These are phyloP conservation scores for Hericium alpestre DNA, from an alignment of 768 basidiomycete genomes.

Conservation along the genomic window DNA sequence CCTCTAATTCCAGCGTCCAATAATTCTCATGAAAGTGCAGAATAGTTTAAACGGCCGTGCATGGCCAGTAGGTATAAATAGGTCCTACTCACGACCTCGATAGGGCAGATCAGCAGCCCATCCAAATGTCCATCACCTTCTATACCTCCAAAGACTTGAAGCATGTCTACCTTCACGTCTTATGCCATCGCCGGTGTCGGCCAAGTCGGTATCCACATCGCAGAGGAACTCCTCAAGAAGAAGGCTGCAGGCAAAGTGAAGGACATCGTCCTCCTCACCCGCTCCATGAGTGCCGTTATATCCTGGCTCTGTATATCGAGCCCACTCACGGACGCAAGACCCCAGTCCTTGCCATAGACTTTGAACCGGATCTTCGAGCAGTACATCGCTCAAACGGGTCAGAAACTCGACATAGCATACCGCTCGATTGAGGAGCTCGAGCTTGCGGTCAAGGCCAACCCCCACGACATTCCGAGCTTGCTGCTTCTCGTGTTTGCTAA, in stretches of 20 bases:
- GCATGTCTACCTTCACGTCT: neutral
- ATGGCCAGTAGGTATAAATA: no score
- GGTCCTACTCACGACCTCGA: no score
- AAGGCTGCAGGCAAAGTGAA: neutral
- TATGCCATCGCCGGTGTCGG: conserved; percentile 3
- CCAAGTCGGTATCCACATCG: conserved; percentile 1
- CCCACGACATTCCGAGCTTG: neutral
- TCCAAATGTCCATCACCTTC: neutral
- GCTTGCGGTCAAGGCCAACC: neutral
- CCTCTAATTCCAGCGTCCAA: no score
- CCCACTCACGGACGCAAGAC: neutral
- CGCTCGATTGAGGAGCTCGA: neutral
- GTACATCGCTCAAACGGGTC: neutral
- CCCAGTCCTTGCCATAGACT: neutral
- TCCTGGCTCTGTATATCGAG: neutral
- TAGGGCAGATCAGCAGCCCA: no score
- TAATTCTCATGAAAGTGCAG: no score
- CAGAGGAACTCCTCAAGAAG: conserved; percentile 4
- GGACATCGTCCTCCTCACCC: neutral
- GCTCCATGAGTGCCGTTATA: neutral
- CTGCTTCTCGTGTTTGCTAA: neutral
- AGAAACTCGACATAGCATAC: neutral
- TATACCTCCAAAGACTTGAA: neutral
- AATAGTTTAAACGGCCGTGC: no score
- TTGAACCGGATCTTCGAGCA: conserved; percentile 4